Evolutionary conservation across 2,329 filamentous ascomycete species (phyloP).

Genomic region (Aspergillus japonicus): DNA sequence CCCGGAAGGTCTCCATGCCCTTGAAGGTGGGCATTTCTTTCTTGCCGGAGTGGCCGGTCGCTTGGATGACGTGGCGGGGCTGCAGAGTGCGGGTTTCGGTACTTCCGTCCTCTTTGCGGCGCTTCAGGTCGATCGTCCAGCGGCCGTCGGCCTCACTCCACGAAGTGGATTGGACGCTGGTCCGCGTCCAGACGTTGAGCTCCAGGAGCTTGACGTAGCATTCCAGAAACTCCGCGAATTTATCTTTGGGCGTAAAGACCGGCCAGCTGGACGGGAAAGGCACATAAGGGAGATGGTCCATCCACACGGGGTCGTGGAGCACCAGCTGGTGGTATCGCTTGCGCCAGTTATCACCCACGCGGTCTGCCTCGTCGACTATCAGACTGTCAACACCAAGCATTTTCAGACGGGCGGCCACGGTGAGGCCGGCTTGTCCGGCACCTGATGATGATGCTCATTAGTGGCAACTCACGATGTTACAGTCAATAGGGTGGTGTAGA

Average conservation of each 20-base stretch:
- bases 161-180: slow-evolving; percentile 48
- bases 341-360: slow-evolving; percentile 65
- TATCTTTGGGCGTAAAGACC: slow-evolving; percentile 70
- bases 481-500: too few species aligned
- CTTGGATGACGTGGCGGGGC: slow-evolving; percentile 64
- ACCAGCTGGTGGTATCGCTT: slow-evolving; percentile 64
- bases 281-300: slow-evolving; percentile 60
- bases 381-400: slow-evolving; percentile 57
- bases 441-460: slow-evolving; percentile 37
- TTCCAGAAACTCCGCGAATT: slow-evolving; percentile 68
- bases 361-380: slow-evolving; percentile 58
- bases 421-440: slow-evolving; percentile 61
- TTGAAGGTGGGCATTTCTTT: slow-evolving; percentile 53
- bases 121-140: slow-evolving; percentile 58
- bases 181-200: slow-evolving; percentile 64
- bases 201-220: slow-evolving; percentile 64
- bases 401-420: slow-evolving; percentile 58
- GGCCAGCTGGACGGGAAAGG: slow-evolving; percentile 66
- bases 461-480: background rate
- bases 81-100: slow-evolving; percentile 55
- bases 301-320: slow-evolving; percentile 65
- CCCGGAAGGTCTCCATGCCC: slow-evolving; percentile 56
- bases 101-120: slow-evolving; percentile 39
- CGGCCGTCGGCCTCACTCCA: slow-evolving; percentile 52
- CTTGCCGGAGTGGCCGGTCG: slow-evolving; percentile 68